Evolutionary conservation across 2,329 filamentous ascomycete genomes (phyloP), one percentile per base, ranked within the genome.

Genomic region (Cladosporium phlei): DNA sequence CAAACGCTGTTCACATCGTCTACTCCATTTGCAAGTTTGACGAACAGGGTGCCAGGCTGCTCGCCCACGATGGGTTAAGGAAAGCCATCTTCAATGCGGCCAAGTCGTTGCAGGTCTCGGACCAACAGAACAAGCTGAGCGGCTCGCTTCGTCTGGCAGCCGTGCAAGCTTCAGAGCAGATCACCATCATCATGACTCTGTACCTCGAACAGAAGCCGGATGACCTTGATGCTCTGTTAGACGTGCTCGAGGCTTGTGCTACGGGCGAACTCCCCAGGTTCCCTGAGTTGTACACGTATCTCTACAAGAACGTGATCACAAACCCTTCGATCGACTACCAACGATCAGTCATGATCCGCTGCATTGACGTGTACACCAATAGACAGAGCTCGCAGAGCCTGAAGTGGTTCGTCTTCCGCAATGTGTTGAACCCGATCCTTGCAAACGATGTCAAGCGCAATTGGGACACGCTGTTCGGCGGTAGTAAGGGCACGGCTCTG

Each of bases 391-490:
- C 86, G 1, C 93, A 96, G 66, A 90, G 86, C 70, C 87, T 88
- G 34, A 98, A 98, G 67, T 86, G 89, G 43, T 99, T 95, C 65
- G 74, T 94, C 27, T 82, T 98, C 62, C 88, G 88, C 63, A 83
- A 95, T 64, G 78, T 98, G 24, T 87, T 96, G 54, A 98, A 97
- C 59, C 94, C 93, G 0, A 95, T 97, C 29, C 80, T 99, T 46
- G 90, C 91, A 3, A 95, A 91, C 86, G 93, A 98, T 67, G 84
- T 95, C 29, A 91, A 93, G 79, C 82, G 85, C 19, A 84, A 86
- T 49, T 93, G 88, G 76, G 76, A 80, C 33, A 59, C 48, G 14
- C 53, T 75, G 19, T 73, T 74, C 49, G 50, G 69, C 72, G 30
- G 76, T 30, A 73, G 76, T 29, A 75, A 75, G 54, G 77, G 76